Evolutionary conservation across 2,329 filamentous ascomycete genomes (phyloP).

Genomic region (Diplodia sapinea): DNA sequence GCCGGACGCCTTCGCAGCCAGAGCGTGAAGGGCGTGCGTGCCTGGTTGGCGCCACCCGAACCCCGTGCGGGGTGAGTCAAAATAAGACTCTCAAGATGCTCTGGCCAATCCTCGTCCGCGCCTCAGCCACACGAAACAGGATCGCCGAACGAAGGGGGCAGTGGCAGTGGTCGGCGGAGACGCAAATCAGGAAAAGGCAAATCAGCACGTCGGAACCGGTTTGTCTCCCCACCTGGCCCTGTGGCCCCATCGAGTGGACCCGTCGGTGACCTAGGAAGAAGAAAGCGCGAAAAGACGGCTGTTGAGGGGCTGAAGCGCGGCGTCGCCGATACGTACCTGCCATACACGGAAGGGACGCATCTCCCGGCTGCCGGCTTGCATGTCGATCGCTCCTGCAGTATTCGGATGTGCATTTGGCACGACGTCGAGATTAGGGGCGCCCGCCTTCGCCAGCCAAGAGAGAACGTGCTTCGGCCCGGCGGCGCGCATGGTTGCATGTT

Average conservation of each 20-base stretch:
- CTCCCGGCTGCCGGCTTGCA: not conserved
- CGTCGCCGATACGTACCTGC: constrained; percentile 27
- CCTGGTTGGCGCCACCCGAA: constrained; percentile 9
- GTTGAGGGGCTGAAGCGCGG: not conserved
- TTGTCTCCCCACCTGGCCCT: not conserved
- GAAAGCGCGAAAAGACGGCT: not conserved
- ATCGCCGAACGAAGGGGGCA: constrained; percentile 2
- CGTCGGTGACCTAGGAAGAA: not conserved
- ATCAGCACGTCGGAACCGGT: not conserved
- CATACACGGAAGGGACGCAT: not conserved
- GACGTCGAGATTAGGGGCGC: constrained; percentile 26
- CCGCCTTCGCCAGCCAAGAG: not conserved
- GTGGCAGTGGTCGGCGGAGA: not conserved
- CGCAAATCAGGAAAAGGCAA: not conserved
- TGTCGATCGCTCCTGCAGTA: constrained; percentile 3
- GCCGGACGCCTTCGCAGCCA: not conserved
- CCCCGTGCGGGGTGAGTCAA: constrained; percentile 8
- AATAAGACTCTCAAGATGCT: not conserved
- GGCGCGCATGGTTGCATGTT: constrained; percentile 7
- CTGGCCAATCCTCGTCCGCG: not conserved
- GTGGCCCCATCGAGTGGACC: no score
- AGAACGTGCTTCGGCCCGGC: constrained; percentile 17
- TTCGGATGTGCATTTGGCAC: constrained; percentile 22
- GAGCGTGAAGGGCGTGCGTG: constrained; percentile 8
- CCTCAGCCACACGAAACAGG: constrained; percentile 18